Conservation (phyloP, 1,284 basidiomycete genomes). For the Malassezia dermatis region DNA sequence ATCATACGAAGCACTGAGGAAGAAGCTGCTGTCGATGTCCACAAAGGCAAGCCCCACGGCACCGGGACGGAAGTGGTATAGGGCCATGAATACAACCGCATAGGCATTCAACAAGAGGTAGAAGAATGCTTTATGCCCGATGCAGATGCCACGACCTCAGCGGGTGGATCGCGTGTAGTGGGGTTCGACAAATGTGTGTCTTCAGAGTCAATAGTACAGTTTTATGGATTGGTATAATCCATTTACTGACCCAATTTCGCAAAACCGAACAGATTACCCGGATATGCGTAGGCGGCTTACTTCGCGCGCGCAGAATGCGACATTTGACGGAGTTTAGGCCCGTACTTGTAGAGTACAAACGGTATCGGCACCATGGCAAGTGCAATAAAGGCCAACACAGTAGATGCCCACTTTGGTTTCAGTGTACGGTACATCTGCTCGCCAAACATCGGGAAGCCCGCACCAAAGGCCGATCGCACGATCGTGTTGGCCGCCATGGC, state of each 20-base stretch:
- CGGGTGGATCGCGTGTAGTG: too few relatives aligned
- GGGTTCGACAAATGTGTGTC: too few relatives aligned
- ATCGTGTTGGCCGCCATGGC: slow-evolving; percentile 61
- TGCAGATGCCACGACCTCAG: too few relatives aligned
- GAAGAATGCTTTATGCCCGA: too few relatives aligned
- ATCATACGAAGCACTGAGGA: slow-evolving; percentile 20
- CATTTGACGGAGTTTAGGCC: slow-evolving; percentile 49
- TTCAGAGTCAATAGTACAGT: too few relatives aligned
- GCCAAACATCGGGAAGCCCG: slow-evolving; percentile 53
- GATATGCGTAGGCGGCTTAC: neutral
- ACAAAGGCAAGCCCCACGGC: slow-evolving; percentile 45
- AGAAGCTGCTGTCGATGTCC: slow-evolving; percentile 41
- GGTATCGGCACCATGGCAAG: slow-evolving; percentile 63
- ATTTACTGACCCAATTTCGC: too few relatives aligned
- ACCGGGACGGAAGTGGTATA: slow-evolving; percentile 41
- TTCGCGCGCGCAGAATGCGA: slow-evolving; percentile 23
- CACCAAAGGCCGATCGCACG: slow-evolving; percentile 58
- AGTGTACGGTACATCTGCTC: slow-evolving; percentile 53
- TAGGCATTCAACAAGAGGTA: slow-evolving; percentile 43
- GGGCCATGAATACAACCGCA: slow-evolving; percentile 42
- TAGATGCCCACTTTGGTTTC: slow-evolving; percentile 64
- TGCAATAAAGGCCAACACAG: slow-evolving; percentile 63
- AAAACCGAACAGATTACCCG: too few relatives aligned
- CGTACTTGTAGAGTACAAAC: slow-evolving; percentile 50
- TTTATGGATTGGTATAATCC: too few relatives aligned